Evolutionary conservation across 345 rosid species (phyloP), one percentile per base, ranked within the genome.

Genomic region (Bruguiera parviflora): DNA sequence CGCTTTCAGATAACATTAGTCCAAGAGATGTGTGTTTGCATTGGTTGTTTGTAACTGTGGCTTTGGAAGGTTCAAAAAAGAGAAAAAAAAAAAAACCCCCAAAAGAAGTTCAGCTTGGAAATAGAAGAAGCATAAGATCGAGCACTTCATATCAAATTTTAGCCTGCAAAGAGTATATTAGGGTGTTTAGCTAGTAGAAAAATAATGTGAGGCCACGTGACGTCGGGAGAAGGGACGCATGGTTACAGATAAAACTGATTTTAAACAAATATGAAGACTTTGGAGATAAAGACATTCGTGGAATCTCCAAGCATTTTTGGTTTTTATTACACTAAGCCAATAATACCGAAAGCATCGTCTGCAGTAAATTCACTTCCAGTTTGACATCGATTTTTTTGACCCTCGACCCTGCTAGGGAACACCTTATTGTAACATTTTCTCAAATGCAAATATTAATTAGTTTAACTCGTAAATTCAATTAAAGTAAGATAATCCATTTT

Each of bases 91-190:
- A 71, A 69, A 66, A 69, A 69, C 65, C 67, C 43, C n/a, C n/a
- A 28, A 63, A 64, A 29, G 32, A 65, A 13, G 69, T 55, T 73
- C 53, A 70, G 64, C 24, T 55, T 8, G 18, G 59, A 55, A 55
- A 55, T 21, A 8, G 59, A 25, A 55, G 28, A 21, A 11, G 59
- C 29, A 55, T 55, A 6, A 46, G 65, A 69, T 70, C 10, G 43
- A 58, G 63, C 60, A 68, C 9, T 22, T 55, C 5, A 22, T 5
- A 8, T 55, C 29, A 25, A 22, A 68, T 43, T 49, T 68, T 61
- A 52, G 72, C 72, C 69, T 64, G 73, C 70, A 63, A 73, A 71
- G 43, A 21, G 55, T 53, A 21, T 29, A 37, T 39, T 6, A 55
- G 27, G 9, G 15, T 3, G 49, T 3, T 33, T 43, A 11, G 19